Evolutionary conservation across 495 filamentous ascomycete genomes (phyloP), one percentile per base, ranked within the genome.

Genomic region (Aspergillus funiculosus): DNA sequence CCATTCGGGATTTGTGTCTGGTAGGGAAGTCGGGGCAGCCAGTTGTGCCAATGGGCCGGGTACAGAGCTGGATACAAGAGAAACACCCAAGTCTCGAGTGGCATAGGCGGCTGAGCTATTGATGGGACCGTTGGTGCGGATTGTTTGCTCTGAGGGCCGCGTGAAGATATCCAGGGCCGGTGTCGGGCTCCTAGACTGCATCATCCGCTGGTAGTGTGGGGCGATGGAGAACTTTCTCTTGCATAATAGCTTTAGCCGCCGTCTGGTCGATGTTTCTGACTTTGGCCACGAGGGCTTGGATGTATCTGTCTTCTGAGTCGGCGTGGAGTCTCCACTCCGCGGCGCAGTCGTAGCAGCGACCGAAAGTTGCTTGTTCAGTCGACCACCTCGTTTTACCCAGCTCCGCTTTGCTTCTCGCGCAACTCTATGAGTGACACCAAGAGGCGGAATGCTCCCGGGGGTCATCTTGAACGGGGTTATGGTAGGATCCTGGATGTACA

Each of bases 401-500:
- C 77, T 91, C 56, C 80, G 77, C 64, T 82, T 86, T 4, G 90
- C 87, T 56, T 88, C 83, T 56, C 89, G 78, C 1, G 89, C 86
- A 37, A 98, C 89, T 47, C 89, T 87, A 55, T 83, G 76, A 55
- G 89, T 91, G 24, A 97, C 87, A 6, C 92, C 94, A 27, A 92
- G 73, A 9, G 92, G 92, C 17, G 92, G 92, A 27, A 90, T 79
- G 43, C 79, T 78, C 40, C 87, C 90, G 15, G 91, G 89, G 11
- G 89, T 79, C 69, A 87, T 84, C 54, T 90, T 89, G 67, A 97
- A 91, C 0, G 92, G 92, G 1, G 92, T 98, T 20, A 94, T 85
- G 7, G 84, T 89, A 24, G 92, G 90, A 61, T 97, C 89, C 52
- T 89, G 84, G 8, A 96, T 70, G 58, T 95, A 98, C 7, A 85